Conservation (phyloP, 2,329 filamentous ascomycete species). For the Penicillium sp. region DNA sequence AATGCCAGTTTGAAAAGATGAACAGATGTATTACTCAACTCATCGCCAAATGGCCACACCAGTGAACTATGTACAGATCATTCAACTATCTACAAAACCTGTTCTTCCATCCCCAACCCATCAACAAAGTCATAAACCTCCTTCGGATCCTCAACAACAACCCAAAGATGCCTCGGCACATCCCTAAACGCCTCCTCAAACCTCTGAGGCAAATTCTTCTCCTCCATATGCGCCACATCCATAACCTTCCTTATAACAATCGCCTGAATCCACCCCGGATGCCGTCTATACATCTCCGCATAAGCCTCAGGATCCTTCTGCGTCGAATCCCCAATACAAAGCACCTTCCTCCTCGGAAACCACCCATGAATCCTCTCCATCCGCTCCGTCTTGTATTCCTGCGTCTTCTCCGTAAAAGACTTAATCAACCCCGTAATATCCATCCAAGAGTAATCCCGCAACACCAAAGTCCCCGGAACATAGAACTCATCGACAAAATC, state of each 20-base stretch:
- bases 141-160: conserved; percentile 72
- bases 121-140: conserved; percentile 51
- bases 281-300: conserved; percentile 66
- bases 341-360: conserved; percentile 74
- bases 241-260: conserved; percentile 84
- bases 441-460: conserved; percentile 83
- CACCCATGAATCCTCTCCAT: conserved; percentile 74
- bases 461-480: conserved; percentile 72
- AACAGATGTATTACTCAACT: background rate
- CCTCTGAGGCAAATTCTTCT: conserved; percentile 68
- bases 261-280: conserved; percentile 71
- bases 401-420: conserved; percentile 73
- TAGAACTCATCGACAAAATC: conserved; percentile 68
- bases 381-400: conserved; percentile 79
- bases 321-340: conserved; percentile 85
- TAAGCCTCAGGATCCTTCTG: conserved; percentile 90
- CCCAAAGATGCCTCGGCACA: conserved; percentile 68
- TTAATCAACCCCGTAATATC: conserved; percentile 74
- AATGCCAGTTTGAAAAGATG: too few relatives aligned
- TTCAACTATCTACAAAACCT: conserved; percentile 10
- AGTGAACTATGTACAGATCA: conserved; percentile 4
- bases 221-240: conserved; percentile 68
- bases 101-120: conserved; percentile 25
- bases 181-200: conserved; percentile 80
- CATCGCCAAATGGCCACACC: background rate